Conservation (phyloP, 106 monocot species). For the Allium cepa region DNA sequence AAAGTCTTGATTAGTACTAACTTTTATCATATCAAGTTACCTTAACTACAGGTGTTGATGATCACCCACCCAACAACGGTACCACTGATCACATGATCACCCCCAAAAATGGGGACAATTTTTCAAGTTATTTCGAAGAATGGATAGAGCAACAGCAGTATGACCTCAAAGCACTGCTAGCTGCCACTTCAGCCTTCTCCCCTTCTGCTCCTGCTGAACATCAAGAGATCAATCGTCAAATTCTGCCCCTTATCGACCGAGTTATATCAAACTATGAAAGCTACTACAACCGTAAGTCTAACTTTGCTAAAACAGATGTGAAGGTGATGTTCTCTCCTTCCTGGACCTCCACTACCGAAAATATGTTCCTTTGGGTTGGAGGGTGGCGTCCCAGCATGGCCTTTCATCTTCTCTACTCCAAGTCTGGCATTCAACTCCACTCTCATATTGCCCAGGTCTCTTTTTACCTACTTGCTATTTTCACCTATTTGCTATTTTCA, state of each 20-base stretch:
- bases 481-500: no score
- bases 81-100: no score
- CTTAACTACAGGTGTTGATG: no score
- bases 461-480: no score
- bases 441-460: constrained; percentile 10
- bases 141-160: not conserved
- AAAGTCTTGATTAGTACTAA: no score
- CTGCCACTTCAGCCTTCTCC: not conserved
- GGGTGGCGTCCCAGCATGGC: constrained; percentile 66
- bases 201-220: not conserved
- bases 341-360: constrained; percentile 63
- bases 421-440: constrained; percentile 49
- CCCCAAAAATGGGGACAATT: not conserved
- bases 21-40: no score
- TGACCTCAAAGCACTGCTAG: not conserved
- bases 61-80: no score
- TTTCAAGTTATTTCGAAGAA: not conserved
- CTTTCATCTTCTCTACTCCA: constrained; percentile 67
- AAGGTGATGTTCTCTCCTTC: constrained; percentile 37
- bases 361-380: constrained; percentile 52
- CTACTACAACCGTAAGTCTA: constrained; percentile 46
- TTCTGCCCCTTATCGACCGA: constrained; percentile 24
- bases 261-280: constrained; percentile 45
- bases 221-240: no score
- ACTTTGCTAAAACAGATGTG: constrained; percentile 32